These are phyloP conservation scores for Wickerhamomyces tratensis DNA, from an alignment of 805 yeast genomes.

Conservation along the genomic window DNA sequence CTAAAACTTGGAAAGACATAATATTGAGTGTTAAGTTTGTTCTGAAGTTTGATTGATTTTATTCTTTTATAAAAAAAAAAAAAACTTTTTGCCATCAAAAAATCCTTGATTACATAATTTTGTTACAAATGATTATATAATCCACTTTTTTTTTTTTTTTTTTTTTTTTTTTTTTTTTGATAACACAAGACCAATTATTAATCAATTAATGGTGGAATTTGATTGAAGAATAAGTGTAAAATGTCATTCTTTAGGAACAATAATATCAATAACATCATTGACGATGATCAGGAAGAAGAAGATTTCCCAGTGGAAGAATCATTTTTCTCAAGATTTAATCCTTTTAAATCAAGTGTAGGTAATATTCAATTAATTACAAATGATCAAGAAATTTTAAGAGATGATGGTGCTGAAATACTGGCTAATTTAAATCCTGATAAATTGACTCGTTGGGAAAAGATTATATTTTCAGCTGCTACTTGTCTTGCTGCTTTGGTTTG, in stretches of 20 bases:
- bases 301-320: neutral
- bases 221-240: too few species aligned
- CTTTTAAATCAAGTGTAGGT: neutral
- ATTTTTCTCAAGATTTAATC: neutral
- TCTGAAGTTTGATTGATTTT: too few species aligned
- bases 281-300: neutral
- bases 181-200: too few species aligned
- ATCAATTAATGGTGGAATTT: too few species aligned
- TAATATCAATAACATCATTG: neutral
- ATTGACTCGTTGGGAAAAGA: neutral
- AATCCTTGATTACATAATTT: too few species aligned
- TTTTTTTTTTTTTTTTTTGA: too few species aligned
- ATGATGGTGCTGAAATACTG: neutral
- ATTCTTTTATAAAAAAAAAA: too few species aligned
- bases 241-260: neutral
- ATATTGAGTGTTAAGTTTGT: too few species aligned
- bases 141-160: too few species aligned
- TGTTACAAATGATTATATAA: too few species aligned
- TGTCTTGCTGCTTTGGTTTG: neutral
- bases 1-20: slow-evolving; percentile 10
- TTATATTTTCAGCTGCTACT: neutral
- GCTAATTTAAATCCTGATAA: neutral
- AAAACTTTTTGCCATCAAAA: too few species aligned
- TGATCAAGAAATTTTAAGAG: neutral
- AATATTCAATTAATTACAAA: neutral